phyloP scores from a whole-genome alignment of 345 rosid species.

The Hypericum androsaemum region DNA sequence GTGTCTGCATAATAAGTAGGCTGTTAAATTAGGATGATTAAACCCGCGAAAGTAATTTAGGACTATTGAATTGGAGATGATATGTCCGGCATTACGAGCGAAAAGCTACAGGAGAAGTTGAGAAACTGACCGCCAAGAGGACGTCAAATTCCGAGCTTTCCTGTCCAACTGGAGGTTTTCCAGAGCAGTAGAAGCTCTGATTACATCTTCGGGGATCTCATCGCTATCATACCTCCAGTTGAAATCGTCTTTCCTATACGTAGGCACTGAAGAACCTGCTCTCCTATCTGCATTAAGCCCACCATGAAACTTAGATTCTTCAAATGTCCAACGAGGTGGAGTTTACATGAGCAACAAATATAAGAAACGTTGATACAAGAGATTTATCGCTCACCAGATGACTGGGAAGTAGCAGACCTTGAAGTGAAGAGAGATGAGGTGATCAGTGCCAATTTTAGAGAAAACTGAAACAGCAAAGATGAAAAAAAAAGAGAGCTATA shows the following conservation, averaged over 20 bases:
- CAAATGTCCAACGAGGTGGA: slow-evolving; percentile 3
- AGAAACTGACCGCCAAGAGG: slow-evolving; percentile 79
- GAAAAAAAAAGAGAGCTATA: neutral
- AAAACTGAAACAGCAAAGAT: slow-evolving; percentile 3
- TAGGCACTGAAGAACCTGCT: slow-evolving; percentile 62
- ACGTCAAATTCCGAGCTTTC: slow-evolving; percentile 71
- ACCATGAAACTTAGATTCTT: slow-evolving; percentile 9
- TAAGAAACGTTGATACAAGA: neutral
- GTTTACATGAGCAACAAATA: neutral
- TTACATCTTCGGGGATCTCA: slow-evolving; percentile 57
- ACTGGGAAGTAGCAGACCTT: slow-evolving; percentile 54
- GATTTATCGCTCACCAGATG: slow-evolving; percentile 52
- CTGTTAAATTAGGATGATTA: no score
- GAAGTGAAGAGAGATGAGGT: slow-evolving; percentile 8
- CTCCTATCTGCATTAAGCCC: slow-evolving; percentile 50
- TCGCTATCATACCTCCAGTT: slow-evolving; percentile 69
- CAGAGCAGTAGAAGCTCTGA: slow-evolving; percentile 67
- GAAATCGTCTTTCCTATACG: slow-evolving; percentile 73
- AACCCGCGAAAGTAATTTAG: no score
- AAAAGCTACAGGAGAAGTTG: neutral
- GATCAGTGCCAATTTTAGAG: slow-evolving; percentile 12
- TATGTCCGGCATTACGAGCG: no score
- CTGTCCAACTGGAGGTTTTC: slow-evolving; percentile 95
- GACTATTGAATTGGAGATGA: no score
- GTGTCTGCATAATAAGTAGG: no score